A percentile compares a stretch with the other conserved stretches of the same genome.
Evolutionary conservation across 805 yeast genomes (phyloP).

Genomic region (Candida wancherniae): DNA sequence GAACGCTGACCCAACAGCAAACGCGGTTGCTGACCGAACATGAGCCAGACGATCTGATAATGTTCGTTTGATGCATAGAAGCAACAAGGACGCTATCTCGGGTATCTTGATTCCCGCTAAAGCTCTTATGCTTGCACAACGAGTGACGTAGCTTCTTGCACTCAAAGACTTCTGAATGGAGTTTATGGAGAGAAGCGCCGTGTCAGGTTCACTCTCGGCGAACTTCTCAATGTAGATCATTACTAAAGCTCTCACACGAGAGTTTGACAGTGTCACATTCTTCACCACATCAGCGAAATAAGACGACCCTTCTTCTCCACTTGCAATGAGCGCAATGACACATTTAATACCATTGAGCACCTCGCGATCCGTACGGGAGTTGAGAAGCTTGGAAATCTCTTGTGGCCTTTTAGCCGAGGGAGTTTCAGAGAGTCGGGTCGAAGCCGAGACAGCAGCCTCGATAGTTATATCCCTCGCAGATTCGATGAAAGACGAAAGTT

Average conservation of each 20-base stretch:
- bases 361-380: constrained; percentile 61
- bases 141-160: constrained; percentile 61
- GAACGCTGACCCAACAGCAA: constrained; percentile 60
- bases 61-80: constrained; percentile 66
- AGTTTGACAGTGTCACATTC: constrained; percentile 64
- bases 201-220: constrained; percentile 81
- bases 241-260: constrained; percentile 70
- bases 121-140: constrained; percentile 73
- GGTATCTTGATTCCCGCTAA: constrained; percentile 80
- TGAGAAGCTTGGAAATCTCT: constrained; percentile 62
- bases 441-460: constrained; percentile 79
- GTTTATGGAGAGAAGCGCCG: constrained; percentile 85
- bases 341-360: constrained; percentile 39
- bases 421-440: constrained; percentile 59
- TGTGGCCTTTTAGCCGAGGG: constrained; percentile 55
- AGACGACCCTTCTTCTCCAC: constrained; percentile 37
- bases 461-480: constrained; percentile 74
- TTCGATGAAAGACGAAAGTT: constrained; percentile 68
- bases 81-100: constrained; percentile 73
- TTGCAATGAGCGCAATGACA: constrained; percentile 34
- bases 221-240: constrained; percentile 67
- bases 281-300: constrained; percentile 85
- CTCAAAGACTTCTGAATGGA: constrained; percentile 80
- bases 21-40: constrained; percentile 77
- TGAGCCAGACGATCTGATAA: constrained; percentile 65